Conservation (phyloP, 2,329 filamentous ascomycete genomes). For the Pseudocercospora vitis region DNA sequence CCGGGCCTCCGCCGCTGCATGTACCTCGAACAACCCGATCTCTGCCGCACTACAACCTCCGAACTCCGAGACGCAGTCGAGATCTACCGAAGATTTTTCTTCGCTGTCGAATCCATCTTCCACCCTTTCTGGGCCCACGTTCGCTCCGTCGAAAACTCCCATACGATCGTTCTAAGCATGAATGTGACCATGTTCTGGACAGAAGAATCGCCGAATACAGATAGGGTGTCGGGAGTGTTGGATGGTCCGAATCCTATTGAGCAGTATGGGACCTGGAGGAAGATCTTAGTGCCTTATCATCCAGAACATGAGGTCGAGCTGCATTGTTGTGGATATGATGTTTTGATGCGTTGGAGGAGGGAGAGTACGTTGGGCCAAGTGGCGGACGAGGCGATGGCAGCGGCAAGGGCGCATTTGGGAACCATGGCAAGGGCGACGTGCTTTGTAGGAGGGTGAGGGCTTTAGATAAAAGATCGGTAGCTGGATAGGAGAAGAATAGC, state of each 20-base stretch:
- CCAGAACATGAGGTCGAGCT: conserved; percentile 24
- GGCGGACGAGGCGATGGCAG: conserved; percentile 26
- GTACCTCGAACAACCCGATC: conserved; percentile 21
- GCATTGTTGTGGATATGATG: conserved; percentile 27
- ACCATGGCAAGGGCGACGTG: conserved; percentile 20
- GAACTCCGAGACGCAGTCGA: conserved; percentile 20
- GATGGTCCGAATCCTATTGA: conserved; percentile 23
- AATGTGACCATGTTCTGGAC: conserved; percentile 28
- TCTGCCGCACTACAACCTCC: not conserved
- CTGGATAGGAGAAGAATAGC: not conserved
- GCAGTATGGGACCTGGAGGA: conserved; percentile 23
- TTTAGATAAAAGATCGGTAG: conserved; percentile 3
- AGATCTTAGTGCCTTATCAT: conserved; percentile 24
- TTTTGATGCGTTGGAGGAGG: conserved; percentile 19
- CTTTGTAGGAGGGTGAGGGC: conserved; percentile 22
- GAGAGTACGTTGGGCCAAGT: conserved; percentile 25
- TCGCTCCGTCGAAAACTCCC: conserved; percentile 17
- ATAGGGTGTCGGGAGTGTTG: conserved; percentile 16
- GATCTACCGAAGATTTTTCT: conserved; percentile 26
- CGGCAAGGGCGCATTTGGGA: conserved; percentile 23
- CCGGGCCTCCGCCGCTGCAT: conserved; percentile 22
- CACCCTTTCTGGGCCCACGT: conserved; percentile 29
- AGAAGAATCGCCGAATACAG: conserved; percentile 20
- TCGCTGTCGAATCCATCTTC: conserved; percentile 21
- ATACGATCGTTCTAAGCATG: conserved; percentile 21